Evolutionary conservation across 1,284 basidiomycete genomes (phyloP), one percentile per base, ranked within the genome.

Genomic region (Sutorius eximius): DNA sequence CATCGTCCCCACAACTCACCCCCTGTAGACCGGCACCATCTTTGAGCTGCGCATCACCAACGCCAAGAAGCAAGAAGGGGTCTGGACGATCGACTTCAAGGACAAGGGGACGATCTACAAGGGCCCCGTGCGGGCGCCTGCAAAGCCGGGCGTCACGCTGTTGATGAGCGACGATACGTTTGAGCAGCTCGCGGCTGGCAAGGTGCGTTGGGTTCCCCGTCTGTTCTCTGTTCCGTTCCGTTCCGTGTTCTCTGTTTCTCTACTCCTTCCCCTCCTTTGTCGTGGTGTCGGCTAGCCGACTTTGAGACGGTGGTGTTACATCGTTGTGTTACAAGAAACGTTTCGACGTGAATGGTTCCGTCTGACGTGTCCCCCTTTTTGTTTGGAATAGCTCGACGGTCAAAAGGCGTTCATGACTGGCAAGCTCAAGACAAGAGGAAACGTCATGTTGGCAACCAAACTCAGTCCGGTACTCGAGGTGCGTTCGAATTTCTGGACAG

Each of bases 41-140:
- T 96, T 98, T 72, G 90, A 96, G 76, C 79, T 98, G 59, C 85
- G 86, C 60, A 83, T 97, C 65, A 87, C 89, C 74, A 94, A 95
- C 70, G 76, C 73, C 18, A 80, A 80, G 34, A 91, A 89, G 63
- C 81, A 91, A 72, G 87, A 89, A 68, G 91, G 79, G 45, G 79
- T 80, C 45, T 95, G 92, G 91, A 95, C 93, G n/a, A 93, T 98
- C 64, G 96, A 98, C 79, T 72, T 98, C 69, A 99, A 99, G 83
- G 91, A 94, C 76, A 82, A 84, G 34, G 92, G 91, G 29, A 79
- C 81, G 36, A 84, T 96, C 29, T 87, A 87, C 75, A 88, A 91
- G 73, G 94, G 93, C 38, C 74, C 78, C 20, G 87, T 89, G 3
- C 85, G 87, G 58, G 77, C 81, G 1, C 86, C 90, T 54, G 76